phyloP scores from a whole-genome alignment of 176 grass and related monocot species.

The Tuctoria greenei region DNA sequence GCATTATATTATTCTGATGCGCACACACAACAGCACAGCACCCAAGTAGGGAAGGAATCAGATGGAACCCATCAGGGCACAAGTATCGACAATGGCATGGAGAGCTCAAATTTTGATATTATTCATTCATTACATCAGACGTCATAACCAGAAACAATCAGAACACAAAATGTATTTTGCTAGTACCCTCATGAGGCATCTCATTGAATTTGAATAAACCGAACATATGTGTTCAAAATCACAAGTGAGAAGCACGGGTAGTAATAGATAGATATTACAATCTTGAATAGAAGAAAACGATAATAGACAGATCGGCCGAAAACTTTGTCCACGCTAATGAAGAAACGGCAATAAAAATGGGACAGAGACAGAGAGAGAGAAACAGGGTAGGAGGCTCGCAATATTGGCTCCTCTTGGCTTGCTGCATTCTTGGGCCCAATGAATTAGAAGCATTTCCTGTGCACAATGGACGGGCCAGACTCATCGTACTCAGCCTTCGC shows the following conservation, averaged over 20 bases:
- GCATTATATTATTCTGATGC: conserved; percentile 21
- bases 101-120: conserved; percentile 32
- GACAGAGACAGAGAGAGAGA: not conserved
- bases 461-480: conserved; percentile 89
- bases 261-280: conserved; percentile 55
- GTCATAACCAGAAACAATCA: conserved; percentile 25
- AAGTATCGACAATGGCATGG: not conserved
- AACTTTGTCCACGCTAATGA: conserved; percentile 69
- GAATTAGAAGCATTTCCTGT: conserved; percentile 96
- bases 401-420: conserved; percentile 55
- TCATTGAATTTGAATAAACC: conserved; percentile 60
- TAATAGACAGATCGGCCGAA: conserved; percentile 35
- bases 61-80: conserved; percentile 1
- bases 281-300: conserved; percentile 47
- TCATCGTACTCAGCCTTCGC: conserved; percentile 93
- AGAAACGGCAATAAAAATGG: conserved; percentile 45
- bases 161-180: conserved; percentile 47
- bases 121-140: conserved; percentile 42
- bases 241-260: conserved; percentile 55
- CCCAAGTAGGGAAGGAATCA: conserved; percentile 17
- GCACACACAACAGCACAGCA: not conserved
- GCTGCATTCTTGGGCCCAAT: conserved; percentile 39
- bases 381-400: conserved; percentile 34
- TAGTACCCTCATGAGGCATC: conserved; percentile 53
- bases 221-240: conserved; percentile 59